Evolutionary conservation across 805 yeast species (phyloP).

Genomic region (Candida tallmaniae): DNA sequence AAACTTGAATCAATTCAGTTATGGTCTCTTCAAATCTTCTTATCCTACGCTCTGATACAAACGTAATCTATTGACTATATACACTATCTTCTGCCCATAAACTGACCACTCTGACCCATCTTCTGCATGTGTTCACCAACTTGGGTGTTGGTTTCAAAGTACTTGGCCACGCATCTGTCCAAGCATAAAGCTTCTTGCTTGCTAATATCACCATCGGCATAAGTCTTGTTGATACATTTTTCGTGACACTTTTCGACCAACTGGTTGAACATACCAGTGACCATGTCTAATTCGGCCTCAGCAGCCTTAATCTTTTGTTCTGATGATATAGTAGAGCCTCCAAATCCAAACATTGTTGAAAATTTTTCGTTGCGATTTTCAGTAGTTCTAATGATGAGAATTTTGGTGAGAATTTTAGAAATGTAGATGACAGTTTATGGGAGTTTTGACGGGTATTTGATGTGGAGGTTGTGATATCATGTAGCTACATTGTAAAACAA

Average conservation of each 20-base stretch:
- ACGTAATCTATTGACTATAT: not conserved
- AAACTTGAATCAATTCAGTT: too few relatives aligned
- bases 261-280: slow-evolving; percentile 95
- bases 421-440: too few relatives aligned
- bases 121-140: slow-evolving; percentile 74
- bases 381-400: too few relatives aligned
- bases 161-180: slow-evolving; percentile 94
- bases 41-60: too few relatives aligned
- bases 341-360: slow-evolving; percentile 64
- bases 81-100: slow-evolving; percentile 31
- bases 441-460: too few relatives aligned
- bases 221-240: slow-evolving; percentile 70
- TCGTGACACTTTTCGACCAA: slow-evolving; percentile 83
- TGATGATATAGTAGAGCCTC: slow-evolving; percentile 66
- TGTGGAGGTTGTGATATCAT: too few relatives aligned
- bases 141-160: slow-evolving; percentile 89
- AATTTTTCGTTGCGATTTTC: slow-evolving; percentile 5
- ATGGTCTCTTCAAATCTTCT: too few relatives aligned
- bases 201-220: slow-evolving; percentile 68
- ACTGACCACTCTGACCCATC: slow-evolving; percentile 43
- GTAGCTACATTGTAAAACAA: too few relatives aligned
- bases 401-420: too few relatives aligned
- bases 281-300: slow-evolving; percentile 95
- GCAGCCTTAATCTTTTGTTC: slow-evolving; percentile 85
- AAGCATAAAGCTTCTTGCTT: slow-evolving; percentile 82